These are phyloP conservation scores for Candida pseudoviswanathii DNA, from an alignment of 1,139 yeast genomes.

Conservation along the genomic window DNA sequence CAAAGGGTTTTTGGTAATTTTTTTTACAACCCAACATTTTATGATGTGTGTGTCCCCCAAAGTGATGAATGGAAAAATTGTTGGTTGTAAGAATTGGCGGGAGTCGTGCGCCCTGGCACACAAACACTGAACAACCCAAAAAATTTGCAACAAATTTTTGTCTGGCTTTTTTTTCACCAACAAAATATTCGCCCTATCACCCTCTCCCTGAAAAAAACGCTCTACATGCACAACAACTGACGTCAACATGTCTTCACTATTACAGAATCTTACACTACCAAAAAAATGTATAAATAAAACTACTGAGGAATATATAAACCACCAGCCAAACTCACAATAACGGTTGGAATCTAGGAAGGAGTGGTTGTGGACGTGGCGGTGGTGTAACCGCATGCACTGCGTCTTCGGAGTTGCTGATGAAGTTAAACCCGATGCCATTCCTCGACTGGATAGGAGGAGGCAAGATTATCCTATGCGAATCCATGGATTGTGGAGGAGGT, in stretches of 20 bases:
- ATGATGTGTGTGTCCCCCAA: neutral
- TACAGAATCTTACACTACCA: neutral
- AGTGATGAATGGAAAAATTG: neutral
- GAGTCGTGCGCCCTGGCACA: neutral
- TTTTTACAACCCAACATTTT: slow-evolving; percentile 2
- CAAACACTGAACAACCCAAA: neutral
- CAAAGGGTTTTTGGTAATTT: neutral
- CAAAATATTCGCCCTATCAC: neutral
- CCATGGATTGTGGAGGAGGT: slow-evolving; percentile 8
- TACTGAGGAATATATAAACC: neutral
- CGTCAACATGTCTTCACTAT: slow-evolving; percentile 9
- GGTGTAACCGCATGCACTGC: slow-evolving; percentile 22
- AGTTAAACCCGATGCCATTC: slow-evolving; percentile 8
- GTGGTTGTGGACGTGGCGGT: slow-evolving; percentile 29
- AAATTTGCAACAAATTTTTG: slow-evolving; percentile 1
- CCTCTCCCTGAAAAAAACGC: neutral
- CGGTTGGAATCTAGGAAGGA: slow-evolving; percentile 42
- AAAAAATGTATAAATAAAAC: neutral
- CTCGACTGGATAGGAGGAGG: slow-evolving; percentile 32
- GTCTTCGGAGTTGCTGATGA: slow-evolving; percentile 16
- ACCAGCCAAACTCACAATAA: slow-evolving; percentile 22
- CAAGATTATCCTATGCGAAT: slow-evolving; percentile 27
- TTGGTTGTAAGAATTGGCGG: neutral
- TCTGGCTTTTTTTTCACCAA: neutral
- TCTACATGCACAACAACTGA: slow-evolving; percentile 10